A percentile compares a stretch with the other conserved stretches of the same genome.
phyloP scores from a whole-genome alignment of 257 asterid genomes.

The Datura wrightii region DNA sequence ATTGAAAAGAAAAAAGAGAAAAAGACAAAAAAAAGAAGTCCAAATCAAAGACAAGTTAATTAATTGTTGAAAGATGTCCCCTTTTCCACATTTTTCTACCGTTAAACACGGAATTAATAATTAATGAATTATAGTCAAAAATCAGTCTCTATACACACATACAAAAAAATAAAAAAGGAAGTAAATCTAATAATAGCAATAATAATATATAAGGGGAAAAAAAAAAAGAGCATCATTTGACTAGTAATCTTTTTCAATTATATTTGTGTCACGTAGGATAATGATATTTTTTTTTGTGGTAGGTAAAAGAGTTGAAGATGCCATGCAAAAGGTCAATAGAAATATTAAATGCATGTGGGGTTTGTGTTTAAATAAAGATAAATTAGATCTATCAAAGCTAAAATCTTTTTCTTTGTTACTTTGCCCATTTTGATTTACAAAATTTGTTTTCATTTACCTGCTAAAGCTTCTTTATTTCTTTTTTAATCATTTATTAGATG shows the following conservation, averaged over 20 bases:
- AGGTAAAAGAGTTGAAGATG: constrained; percentile 23
- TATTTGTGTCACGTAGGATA: constrained; percentile 14
- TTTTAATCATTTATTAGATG: not conserved
- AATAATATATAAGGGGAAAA: too few relatives aligned
- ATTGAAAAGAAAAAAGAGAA: not conserved
- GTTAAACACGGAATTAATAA: constrained; percentile 15
- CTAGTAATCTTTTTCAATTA: not conserved
- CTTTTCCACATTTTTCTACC: not conserved
- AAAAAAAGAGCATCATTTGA: not conserved
- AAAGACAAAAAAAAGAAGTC: not conserved
- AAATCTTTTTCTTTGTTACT: not conserved
- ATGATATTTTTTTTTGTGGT: not conserved
- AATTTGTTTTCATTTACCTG: not conserved
- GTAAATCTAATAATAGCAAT: not conserved
- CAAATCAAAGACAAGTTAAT: not conserved
- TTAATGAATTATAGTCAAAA: not conserved
- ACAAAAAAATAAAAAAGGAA: not conserved
- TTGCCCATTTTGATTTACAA: not conserved
- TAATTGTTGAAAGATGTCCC: not conserved
- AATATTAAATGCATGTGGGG: constrained; percentile 24
- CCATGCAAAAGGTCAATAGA: not conserved
- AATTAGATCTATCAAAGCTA: not conserved
- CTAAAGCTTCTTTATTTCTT: not conserved
- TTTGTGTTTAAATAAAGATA: not conserved
- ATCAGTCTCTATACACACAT: not conserved